Percentiles rank a stretch among this genome's conserved stretches.
Evolutionary conservation across 2,329 filamentous ascomycete genomes (phyloP).

Genomic region (Clonostachys byssicola): DNA sequence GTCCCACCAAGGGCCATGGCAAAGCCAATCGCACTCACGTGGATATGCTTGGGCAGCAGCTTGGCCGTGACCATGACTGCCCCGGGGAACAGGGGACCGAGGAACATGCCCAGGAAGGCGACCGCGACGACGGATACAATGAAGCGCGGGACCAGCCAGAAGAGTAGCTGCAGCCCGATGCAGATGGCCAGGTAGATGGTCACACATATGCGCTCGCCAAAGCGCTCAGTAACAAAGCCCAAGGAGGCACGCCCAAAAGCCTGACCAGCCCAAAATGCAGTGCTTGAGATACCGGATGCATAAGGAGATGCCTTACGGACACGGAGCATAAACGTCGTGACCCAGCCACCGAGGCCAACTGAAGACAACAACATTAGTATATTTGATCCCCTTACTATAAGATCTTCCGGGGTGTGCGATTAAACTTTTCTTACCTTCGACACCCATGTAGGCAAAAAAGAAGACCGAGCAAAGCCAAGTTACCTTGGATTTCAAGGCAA

Average conservation of each 20-base stretch:
- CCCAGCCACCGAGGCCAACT: conserved; percentile 71
- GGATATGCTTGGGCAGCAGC: conserved; percentile 63
- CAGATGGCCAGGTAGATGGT: conserved; percentile 56
- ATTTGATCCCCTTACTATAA: background rate
- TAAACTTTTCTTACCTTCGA: conserved; percentile 42
- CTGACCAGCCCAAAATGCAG: conserved; percentile 78
- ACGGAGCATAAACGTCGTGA: conserved; percentile 74
- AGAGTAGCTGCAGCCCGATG: conserved; percentile 58
- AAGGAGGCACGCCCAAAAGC: conserved; percentile 63
- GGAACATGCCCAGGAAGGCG: conserved; percentile 66
- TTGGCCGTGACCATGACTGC: conserved; percentile 68
- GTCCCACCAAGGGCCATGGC: conserved; percentile 68
- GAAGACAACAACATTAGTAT: background rate
- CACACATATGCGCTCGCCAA: conserved; percentile 60
- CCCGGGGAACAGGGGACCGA: conserved; percentile 71
- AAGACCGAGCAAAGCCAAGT: conserved; percentile 68
- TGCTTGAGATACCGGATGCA: conserved; percentile 66
- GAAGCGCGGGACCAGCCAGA: conserved; percentile 57
- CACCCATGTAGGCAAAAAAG: conserved; percentile 68
- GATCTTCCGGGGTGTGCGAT: background rate
- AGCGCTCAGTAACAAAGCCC: conserved; percentile 65
- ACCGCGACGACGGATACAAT: conserved; percentile 54
- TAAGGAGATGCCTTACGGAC: conserved; percentile 62
- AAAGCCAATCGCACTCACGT: conserved; percentile 71
- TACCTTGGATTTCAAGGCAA: conserved; percentile 39